Evolutionary conservation across 2,329 filamentous ascomycete genomes (phyloP).

Genomic region (Neocatenulostroma microsporum): DNA sequence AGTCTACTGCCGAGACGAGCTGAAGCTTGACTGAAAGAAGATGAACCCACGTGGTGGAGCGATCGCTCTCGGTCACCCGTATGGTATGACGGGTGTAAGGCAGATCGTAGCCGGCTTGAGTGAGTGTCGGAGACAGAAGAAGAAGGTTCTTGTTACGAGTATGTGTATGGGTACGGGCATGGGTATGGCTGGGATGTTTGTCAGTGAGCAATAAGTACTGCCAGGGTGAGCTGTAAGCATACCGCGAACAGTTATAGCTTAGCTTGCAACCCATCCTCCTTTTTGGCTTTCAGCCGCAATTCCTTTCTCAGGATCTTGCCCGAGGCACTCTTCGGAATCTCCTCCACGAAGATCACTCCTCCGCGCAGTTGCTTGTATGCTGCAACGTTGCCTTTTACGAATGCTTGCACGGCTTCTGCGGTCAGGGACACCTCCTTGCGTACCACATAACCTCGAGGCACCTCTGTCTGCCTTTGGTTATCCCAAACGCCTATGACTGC

Average conservation of each 20-base stretch:
- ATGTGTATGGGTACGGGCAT: conserved; percentile 54
- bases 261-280: too few relatives aligned
- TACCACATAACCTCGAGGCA: conserved; percentile 38
- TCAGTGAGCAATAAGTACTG: conserved; percentile 33
- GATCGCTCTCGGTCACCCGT: conserved; percentile 74
- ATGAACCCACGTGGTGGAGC: conserved; percentile 89
- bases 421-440: conserved; percentile 26
- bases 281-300: too few relatives aligned
- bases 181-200: conserved; percentile 41
- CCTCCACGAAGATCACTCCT: conserved; percentile 37
- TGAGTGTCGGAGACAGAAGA: conserved; percentile 56
- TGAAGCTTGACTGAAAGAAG: conserved; percentile 63
- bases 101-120: conserved; percentile 67
- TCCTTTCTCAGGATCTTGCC: conserved; percentile 41
- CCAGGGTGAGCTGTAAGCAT: too few relatives aligned
- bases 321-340: conserved; percentile 39
- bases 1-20: conserved; percentile 61
- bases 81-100: conserved; percentile 77
- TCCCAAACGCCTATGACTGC: conserved; percentile 41
- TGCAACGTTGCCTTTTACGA: conserved; percentile 38
- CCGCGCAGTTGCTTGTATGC: conserved; percentile 40
- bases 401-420: conserved; percentile 34
- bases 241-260: too few relatives aligned
- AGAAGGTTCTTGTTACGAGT: conserved; percentile 73
- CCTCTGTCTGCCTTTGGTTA: conserved; percentile 38